Base-by-base conservation (phyloP, 352 stramenopile genomes). In the Pythium folliculosum region DNA sequence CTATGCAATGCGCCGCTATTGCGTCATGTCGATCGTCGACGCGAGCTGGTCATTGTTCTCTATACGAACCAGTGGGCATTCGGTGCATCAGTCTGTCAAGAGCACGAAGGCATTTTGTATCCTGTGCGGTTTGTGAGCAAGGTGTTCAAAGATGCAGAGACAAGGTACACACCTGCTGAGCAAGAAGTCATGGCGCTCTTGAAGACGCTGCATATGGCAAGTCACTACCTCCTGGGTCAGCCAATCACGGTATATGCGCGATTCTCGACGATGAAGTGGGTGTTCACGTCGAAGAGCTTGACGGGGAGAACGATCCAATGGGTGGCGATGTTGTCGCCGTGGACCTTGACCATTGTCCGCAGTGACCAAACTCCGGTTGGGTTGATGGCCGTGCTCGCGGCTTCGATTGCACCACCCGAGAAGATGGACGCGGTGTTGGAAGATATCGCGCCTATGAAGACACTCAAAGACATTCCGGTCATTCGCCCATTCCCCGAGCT, bases 61-160 rank as follows among this genome's bases (percentile, higher is more conserved):
- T 67, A 67, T 40, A 53, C 52, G 2, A 71, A 71, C 23, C 13
- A 45, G 14, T 71, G 57, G 58, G 65, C 44, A 17, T 63, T 62
- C n/a, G 58, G 38, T 21, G 65, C 57, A 0, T 22, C 55, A 27
- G 35, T 70, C 8, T 55, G 25, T 32, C 61, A 67, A 61, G 61
- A 67, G 1, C 51, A 56, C 17, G 25, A 67, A 0, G 61, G 48
- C 7, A 17, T 51, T 0, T 40, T 69, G 30, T 32, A 61, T 38
- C 62, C 62, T n/a, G 54, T 59, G 4, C 21, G 56, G 0, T 70
- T 65, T n/a, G 37, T 60, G 19, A 70, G 57, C 44, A 65, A 65
- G 32, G 56, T 65, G 17, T 70, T 70, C 47, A 48, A 70, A 27
- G 55, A 65, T 43, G 30, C 10, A 0, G 55, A 70, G 43, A 21